Percentiles rank a stretch among this genome's conserved stretches.
Evolutionary conservation across 208 protist species (phyloP).

Genomic region (Angomonas deanei): DNA sequence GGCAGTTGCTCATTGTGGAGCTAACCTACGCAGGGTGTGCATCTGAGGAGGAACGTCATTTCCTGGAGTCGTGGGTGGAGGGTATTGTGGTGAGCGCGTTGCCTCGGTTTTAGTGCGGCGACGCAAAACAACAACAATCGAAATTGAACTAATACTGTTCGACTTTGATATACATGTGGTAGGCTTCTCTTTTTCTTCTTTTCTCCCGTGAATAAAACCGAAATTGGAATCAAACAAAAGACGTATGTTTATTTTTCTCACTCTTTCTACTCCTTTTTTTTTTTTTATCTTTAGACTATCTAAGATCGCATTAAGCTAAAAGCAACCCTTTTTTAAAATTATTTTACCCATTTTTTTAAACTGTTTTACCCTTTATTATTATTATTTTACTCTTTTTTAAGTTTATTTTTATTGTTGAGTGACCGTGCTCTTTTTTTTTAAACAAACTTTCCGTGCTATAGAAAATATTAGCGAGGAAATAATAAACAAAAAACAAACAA

Average conservation of each 20-base stretch:
- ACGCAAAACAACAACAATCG: neutral
- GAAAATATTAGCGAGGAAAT: no score
- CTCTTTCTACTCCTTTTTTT: neutral
- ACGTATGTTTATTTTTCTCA: neutral
- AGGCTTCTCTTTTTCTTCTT: neutral
- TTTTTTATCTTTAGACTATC: neutral
- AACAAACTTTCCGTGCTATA: no score
- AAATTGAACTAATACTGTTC: neutral
- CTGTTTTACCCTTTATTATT: neutral
- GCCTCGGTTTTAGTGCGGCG: neutral
- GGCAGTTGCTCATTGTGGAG: conserved; percentile 55
- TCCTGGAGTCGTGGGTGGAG: conserved; percentile 30
- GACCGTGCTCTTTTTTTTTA: no score
- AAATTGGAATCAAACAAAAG: no score
- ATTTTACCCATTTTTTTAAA: neutral
- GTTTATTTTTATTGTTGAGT: neutral
- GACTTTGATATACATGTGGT: neutral
- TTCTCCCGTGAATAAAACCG: neutral
- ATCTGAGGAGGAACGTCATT: conserved; percentile 11
- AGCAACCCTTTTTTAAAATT: neutral
- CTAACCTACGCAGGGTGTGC: conserved; percentile 16
- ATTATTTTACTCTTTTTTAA: neutral
- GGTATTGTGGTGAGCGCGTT: conserved; percentile 15
- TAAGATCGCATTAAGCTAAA: neutral
- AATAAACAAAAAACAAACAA: no score